These are phyloP conservation scores for thale cress (Arabidopsis thaliana) DNA, from an alignment of 345 rosid genomes.

Conservation along the genomic window DNA sequence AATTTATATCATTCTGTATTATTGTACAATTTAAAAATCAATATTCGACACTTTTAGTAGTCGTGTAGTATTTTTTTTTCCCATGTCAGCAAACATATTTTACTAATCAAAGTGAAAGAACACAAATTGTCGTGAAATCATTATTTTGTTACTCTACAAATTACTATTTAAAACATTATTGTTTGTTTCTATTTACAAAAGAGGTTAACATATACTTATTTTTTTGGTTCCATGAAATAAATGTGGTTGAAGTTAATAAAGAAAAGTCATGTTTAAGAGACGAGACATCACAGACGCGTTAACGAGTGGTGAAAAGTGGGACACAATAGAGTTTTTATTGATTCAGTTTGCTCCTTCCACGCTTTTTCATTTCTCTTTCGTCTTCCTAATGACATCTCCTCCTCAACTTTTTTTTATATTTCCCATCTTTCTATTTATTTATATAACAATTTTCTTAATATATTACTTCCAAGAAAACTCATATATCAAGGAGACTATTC, in stretches of 20 bases:
- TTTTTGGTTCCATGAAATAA: neutral
- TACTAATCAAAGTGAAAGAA: no score
- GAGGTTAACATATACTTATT: no score
- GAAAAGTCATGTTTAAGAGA: neutral
- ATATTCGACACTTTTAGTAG: neutral
- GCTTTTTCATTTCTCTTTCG: conserved; percentile 33
- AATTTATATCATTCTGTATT: neutral
- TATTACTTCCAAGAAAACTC: conserved; percentile 30
- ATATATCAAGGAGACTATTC: conserved; percentile 16
- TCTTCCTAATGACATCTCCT: conserved; percentile 40
- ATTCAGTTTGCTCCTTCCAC: conserved; percentile 44
- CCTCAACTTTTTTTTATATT: conserved; percentile 34
- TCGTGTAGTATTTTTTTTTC: neutral
- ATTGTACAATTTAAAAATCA: neutral
- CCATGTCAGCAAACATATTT: no score
- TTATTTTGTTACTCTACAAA: neutral
- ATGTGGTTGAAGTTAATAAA: neutral
- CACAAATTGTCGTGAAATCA: neutral
- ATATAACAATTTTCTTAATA: neutral
- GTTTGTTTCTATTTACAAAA: neutral
- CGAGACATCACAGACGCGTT: conserved; percentile 28
- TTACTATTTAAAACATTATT: neutral
- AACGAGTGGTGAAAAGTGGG: conserved; percentile 36
- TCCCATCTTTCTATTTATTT: neutral
- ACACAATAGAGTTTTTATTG: conserved; percentile 12